Evolutionary conservation across 2,329 filamentous ascomycete species (phyloP), one percentile per base, ranked within the genome.

Genomic region (Colletotrichum truncatum): DNA sequence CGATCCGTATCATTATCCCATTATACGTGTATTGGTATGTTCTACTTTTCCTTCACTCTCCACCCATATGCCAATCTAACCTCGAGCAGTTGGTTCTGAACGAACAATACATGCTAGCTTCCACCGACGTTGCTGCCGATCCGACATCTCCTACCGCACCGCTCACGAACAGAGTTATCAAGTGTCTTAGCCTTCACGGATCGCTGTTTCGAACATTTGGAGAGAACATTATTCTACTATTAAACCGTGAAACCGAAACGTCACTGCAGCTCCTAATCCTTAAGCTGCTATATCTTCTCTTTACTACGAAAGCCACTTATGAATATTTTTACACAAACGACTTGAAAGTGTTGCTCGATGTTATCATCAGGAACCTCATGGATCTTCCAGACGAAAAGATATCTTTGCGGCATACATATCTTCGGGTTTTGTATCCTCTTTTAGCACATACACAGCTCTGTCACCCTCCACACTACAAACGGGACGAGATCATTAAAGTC

Each of bases 241-340:
- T 99, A 38, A 99, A 99, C 75, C 91, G 96, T 72, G 96, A 98
- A 82, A 93, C 92, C 9, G 94, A 98, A 77, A 97, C 96, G 1
- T 95, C 94, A 2, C 87, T 97, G 36, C 97, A 99, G 78, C 85
- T 99, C 25, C 86, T 99, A n/a, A 98, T 98, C 65, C 85, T 99
- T 41, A 99, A 99, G 79, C 87, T 98, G 4, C 84, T 99, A 26
- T 99, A 98, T 78, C 88, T 99, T 34, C 86, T 99, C 9, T 99
- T 99, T 79, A 97, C 94, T 4, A 98, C 93, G 9, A 89, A 89
- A 61, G 88, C 91, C 14, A 99, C 96, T 0, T 93, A 96, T 76
- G 96, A 99, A 79, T 99, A 98, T 78, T 99, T 99, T 75, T 99
- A 98, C 78, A 98, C 94, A 26, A 99, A 99, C 75, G 96, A 99